Evolutionary conservation across 257 asterid genomes (phyloP), one percentile per base, ranked within the genome.

Genomic region (Rubia yunnanensis): DNA sequence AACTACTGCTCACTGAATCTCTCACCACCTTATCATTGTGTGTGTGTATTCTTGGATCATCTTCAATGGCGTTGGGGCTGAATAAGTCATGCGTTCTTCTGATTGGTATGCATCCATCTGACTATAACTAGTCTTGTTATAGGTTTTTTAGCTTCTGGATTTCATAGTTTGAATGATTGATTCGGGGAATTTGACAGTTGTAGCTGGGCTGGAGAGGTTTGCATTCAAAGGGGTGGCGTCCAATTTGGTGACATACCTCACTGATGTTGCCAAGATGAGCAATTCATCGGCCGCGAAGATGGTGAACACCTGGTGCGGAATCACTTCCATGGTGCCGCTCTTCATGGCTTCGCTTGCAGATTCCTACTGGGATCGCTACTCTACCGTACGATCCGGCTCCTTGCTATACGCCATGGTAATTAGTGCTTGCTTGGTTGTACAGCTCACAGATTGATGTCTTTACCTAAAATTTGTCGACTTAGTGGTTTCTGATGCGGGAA

Each of bases 221-320:
- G 95, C 97, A 23, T 88, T 82, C 77, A 94, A 90, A 80, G 97
- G 99, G 70, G 97, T 94, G 86, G 92, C 94, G 1, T 84, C 99
- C 8, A 94, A 90, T 77, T 64, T 94, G 77, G 99, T 94, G 44
- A 87, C 94, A 0, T 94, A 90, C 73, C 80, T 94, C 0, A 90
- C 96, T 0, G 95, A 90, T 36, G 89, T 81, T 5, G 86, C 78
- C 71, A 73, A 72, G 63, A 83, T 94, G 99, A 86, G 84, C 72
- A 86, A 88, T 72, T 94, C 99, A 3, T 78, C 97, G 0, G 97
- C 97, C 0, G 99, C 99, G 1, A 90, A 86, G 70, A 81, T 70
- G 71, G 96, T 94, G 1, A 94, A 85, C 38, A 80, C 73, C 22
- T 94, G 99, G 99, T 82, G 85, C 3, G 99, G 99, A 3, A 74